A percentile compares a stretch with the other conserved stretches of the same genome.
Evolutionary conservation across 106 monocot species (phyloP).

Genomic region (Allium sativum): DNA sequence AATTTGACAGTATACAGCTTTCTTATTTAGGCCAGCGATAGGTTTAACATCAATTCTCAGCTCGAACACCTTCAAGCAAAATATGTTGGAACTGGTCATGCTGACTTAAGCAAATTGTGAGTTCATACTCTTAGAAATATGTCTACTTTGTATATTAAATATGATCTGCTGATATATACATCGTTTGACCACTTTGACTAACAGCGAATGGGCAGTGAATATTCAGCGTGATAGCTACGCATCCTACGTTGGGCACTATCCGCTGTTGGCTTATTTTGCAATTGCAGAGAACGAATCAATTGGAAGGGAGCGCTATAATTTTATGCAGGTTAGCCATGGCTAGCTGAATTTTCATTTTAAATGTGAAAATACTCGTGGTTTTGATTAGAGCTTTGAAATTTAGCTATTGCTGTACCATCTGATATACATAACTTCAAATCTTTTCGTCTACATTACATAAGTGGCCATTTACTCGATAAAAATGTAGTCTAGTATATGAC

Average conservation of each 20-base stretch:
- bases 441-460: too few species aligned
- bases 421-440: too few species aligned
- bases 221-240: conserved; percentile 82
- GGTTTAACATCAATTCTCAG: conserved; percentile 88
- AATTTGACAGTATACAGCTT: too few species aligned
- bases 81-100: conserved; percentile 85
- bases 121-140: not conserved
- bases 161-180: not conserved
- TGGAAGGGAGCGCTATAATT: conserved; percentile 83
- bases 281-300: conserved; percentile 85
- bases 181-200: not conserved
- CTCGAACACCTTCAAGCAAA: conserved; percentile 92
- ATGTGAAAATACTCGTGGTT: too few species aligned
- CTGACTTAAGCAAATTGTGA: conserved; percentile 68
- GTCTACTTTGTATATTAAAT: not conserved
- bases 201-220: conserved; percentile 79
- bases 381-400: too few species aligned
- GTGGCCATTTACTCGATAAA: too few species aligned
- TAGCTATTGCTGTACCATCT: too few species aligned
- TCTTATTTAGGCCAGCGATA: conserved; percentile 54
- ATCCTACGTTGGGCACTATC: conserved; percentile 71
- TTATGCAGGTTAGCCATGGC: conserved; percentile 54
- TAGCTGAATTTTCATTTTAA: not conserved
- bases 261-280: conserved; percentile 65
- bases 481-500: too few species aligned